Percentiles rank a stretch among this genome's conserved stretches.
phyloP scores from a whole-genome alignment of 768 basidiomycete genomes.

The Gloeostereum incarnatum region DNA sequence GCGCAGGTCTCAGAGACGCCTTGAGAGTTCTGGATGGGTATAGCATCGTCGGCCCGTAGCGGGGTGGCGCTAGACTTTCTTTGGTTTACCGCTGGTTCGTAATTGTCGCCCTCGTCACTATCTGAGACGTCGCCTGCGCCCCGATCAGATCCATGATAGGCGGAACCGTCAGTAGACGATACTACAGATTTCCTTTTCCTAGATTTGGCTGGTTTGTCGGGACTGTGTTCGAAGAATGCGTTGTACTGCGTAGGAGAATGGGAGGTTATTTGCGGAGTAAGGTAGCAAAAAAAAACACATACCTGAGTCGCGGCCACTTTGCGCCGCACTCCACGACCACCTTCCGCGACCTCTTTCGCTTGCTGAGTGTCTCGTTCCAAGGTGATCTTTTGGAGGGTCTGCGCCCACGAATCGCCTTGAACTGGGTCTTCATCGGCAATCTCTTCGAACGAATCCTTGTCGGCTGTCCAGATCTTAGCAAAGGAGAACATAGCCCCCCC shows the following conservation, averaged over 20 bases:
- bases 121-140: constrained; percentile 5
- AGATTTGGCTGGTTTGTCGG: constrained; percentile 1
- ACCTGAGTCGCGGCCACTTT: constrained; percentile 52
- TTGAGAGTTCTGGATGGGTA: too few species aligned
- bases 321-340: constrained; percentile 70
- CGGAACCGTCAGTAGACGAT: constrained; percentile 23
- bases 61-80: too few species aligned
- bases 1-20: constrained; percentile 32
- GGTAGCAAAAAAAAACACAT: constrained; percentile 1
- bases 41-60: too few species aligned
- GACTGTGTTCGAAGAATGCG: constrained; percentile 14
- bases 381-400: constrained; percentile 48
- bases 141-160: constrained; percentile 21
- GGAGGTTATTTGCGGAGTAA: background rate
- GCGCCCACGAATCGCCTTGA: constrained; percentile 75
- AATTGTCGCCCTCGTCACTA: background rate
- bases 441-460: constrained; percentile 64
- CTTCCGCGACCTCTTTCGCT: constrained; percentile 37
- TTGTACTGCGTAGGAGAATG: constrained; percentile 19
- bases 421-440: constrained; percentile 45
- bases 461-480: constrained; percentile 87
- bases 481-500: constrained; percentile 68
- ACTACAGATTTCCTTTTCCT: constrained; percentile 11
- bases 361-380: constrained; percentile 30
- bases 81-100: too few species aligned